Evolutionary conservation across 495 filamentous ascomycete species (phyloP), one percentile per base, ranked within the genome.

Genomic region (Trichoderma asperelloides): DNA sequence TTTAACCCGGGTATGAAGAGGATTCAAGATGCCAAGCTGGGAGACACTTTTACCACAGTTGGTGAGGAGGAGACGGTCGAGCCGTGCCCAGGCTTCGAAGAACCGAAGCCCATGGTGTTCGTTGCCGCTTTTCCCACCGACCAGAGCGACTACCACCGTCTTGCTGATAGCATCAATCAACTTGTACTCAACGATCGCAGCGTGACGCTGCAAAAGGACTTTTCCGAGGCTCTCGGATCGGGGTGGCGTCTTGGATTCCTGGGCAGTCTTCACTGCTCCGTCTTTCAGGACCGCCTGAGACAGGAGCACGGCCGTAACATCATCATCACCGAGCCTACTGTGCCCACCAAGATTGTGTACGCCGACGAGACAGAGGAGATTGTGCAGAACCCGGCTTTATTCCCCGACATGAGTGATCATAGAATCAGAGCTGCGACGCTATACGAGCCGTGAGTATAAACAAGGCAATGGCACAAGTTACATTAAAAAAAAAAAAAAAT

Each of bases 1-100:
- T 98, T 98, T 81, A 98, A 97, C 73, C 95, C 96, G 0, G 95
- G 94, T 11, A 98, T 98, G 95, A 98, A 97, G 78, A 84, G 86
- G 66, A 96, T 91, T 68, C 88, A 95, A 71, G 95, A 98, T 71
- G 93, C 95, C 63, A 96, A 96, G 78, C 88, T 98, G 63, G 95
- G 95, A 25, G 96, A 98, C 70, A 98, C 95, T 1, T 96, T 89
- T 72, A 96, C 95, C 2, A 88, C 83, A n/a, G 85, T 93, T 9
- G 94, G 93, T 0, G 87, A 77, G 16, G 91, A 97, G 75, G 86
- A 87, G 68, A 70, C 81, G 1, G 93, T 98, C 1, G 84, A 92
- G 73, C 87, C 90, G 23, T 86, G 93, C 66, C 91, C 91, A 0
- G 96, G 95, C 0, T 98, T 98, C 69, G 95, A 96, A 77, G 96